phyloP scores from a whole-genome alignment of 208 protist genomes.

The Porcisia hertigi region DNA sequence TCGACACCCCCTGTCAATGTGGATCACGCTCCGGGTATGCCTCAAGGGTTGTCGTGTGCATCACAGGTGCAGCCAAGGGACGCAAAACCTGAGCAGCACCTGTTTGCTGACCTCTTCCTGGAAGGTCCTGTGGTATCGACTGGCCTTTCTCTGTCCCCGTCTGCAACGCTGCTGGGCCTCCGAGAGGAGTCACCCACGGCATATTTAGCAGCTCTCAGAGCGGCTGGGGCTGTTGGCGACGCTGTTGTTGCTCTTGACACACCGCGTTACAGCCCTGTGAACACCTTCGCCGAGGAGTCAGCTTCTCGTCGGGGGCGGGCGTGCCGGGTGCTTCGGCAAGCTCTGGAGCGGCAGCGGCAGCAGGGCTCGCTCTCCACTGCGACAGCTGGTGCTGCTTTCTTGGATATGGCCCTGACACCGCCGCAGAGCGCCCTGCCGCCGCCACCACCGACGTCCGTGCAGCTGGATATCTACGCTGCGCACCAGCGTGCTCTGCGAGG shows the following conservation, averaged over 20 bases:
- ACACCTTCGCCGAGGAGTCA: background rate
- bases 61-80: background rate
- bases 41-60: background rate
- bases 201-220: background rate
- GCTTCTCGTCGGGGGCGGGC: background rate
- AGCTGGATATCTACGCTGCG: constrained; percentile 32
- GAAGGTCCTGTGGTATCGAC: background rate
- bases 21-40: background rate
- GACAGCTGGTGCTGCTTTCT: constrained; percentile 7
- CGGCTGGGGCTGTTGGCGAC: background rate
- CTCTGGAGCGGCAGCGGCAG: background rate
- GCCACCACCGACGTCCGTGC: constrained; percentile 35
- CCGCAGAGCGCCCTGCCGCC: constrained; percentile 24
- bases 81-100: background rate
- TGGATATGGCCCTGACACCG: constrained; percentile 14
- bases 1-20: background rate
- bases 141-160: background rate
- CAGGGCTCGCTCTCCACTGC: background rate
- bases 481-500: constrained; percentile 4
- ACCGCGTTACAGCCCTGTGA: background rate
- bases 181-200: background rate
- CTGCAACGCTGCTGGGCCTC: background rate
- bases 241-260: background rate
- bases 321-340: constrained; percentile 13
- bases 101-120: background rate